Conservation (phyloP, 345 rosid genomes). For the Linum lewisii region DNA sequence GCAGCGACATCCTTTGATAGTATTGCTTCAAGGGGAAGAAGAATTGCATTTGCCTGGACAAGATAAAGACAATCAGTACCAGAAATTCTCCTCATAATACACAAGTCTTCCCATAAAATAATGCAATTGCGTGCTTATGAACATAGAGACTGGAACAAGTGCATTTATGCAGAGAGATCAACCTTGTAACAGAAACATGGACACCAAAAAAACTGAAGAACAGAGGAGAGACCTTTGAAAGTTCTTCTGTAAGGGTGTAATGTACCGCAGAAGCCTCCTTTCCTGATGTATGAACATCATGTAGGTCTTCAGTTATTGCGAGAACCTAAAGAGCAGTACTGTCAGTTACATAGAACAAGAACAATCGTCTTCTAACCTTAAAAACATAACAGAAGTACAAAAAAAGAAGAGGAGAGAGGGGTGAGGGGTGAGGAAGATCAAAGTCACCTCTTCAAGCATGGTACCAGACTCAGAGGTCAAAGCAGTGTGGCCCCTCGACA, state of each 20-base stretch:
- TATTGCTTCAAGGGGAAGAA: conserved; percentile 65
- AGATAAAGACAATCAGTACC: conserved; percentile 9
- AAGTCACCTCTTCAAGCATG: conserved; percentile 87
- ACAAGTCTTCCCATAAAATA: conserved; percentile 7
- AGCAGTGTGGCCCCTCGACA: conserved; percentile 76
- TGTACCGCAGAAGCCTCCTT: conserved; percentile 75
- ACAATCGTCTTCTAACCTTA: not conserved
- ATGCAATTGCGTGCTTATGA: not conserved
- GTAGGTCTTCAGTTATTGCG: conserved; percentile 83
- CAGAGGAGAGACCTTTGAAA: conserved; percentile 56
- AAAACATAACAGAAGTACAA: not conserved
- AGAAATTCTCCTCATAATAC: conserved; percentile 1
- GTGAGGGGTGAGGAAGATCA: not conserved
- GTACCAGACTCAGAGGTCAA: conserved; percentile 91
- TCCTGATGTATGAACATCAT: conserved; percentile 74
- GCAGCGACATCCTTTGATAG: conserved; percentile 80
- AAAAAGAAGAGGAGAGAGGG: not conserved
- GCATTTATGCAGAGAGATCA: conserved; percentile 4
- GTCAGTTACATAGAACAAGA: conserved; percentile 9
- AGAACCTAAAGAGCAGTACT: conserved; percentile 49
- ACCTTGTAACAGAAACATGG: conserved; percentile 6
- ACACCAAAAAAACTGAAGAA: not conserved
- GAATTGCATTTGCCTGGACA: conserved; percentile 64
- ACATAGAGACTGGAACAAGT: conserved; percentile 3
- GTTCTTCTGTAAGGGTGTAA: conserved; percentile 62